Evolutionary conservation across 2,329 filamentous ascomycete genomes (phyloP).

Genomic region (Alternaria conjuncta): DNA sequence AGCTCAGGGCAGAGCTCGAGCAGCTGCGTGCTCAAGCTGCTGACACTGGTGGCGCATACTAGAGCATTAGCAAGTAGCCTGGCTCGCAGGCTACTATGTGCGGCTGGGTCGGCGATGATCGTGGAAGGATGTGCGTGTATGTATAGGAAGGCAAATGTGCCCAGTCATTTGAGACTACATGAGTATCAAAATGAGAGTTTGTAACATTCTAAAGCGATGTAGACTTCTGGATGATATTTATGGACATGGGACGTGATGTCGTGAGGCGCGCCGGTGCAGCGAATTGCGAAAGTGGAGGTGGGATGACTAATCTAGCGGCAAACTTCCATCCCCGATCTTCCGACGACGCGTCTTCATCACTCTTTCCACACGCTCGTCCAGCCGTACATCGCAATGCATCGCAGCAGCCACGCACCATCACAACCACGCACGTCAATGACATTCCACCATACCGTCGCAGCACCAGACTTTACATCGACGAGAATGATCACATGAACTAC

Average conservation of each 20-base stretch:
- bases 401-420: not conserved
- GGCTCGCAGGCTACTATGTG: not conserved
- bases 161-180: not conserved
- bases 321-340: not conserved
- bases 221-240: not conserved
- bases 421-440: not conserved
- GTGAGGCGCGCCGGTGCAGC: not conserved
- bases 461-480: not conserved
- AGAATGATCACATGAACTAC: not conserved
- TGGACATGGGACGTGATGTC: not conserved
- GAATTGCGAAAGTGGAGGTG: not conserved
- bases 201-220: not conserved
- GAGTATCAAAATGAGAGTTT: not conserved
- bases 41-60: not conserved
- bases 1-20: not conserved
- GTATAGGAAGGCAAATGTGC: not conserved
- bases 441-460: too few species aligned
- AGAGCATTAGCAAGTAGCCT: not conserved
- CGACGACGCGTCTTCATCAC: not conserved
- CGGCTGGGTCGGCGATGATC: not conserved
- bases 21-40: not conserved
- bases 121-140: not conserved
- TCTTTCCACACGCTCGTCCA: not conserved
- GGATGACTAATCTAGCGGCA: not conserved
- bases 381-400: not conserved